phyloP scores from a whole-genome alignment of 106 monocot genomes.

The Phalaenopsis aphrodite region DNA sequence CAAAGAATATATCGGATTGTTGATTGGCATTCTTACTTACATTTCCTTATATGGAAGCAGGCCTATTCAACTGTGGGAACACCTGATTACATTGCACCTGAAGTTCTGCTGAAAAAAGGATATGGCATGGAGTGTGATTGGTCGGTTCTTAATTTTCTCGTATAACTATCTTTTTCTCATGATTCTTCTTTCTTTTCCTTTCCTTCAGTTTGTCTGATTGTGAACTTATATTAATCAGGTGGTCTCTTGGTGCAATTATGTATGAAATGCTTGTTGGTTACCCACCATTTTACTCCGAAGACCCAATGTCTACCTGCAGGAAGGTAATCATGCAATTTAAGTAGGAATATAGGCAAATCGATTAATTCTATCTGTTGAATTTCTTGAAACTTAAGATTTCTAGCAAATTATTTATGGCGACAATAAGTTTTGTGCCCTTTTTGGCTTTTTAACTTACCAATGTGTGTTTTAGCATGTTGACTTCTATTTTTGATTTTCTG shows the following conservation, averaged over 20 bases:
- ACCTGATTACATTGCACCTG: slow-evolving; percentile 28
- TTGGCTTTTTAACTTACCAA: not conserved
- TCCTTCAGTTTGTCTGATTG: not conserved
- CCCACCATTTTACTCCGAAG: slow-evolving; percentile 21
- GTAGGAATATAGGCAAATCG: too few relatives aligned
- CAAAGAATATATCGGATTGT: not conserved
- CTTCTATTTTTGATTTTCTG: not conserved
- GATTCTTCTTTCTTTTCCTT: not conserved
- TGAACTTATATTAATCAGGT: slow-evolving; percentile 7
- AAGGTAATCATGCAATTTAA: slow-evolving; percentile 9
- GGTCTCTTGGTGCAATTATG: slow-evolving; percentile 20
- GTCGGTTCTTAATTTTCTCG: slow-evolving; percentile 3
- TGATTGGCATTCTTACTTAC: not conserved
- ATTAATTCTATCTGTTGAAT: not conserved
- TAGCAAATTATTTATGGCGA: not conserved
- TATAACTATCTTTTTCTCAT: not conserved
- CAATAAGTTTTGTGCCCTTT: not conserved
- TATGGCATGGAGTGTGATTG: slow-evolving; percentile 29
- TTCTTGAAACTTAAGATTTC: not conserved
- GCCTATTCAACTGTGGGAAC: slow-evolving; percentile 22
- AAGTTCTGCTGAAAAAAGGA: slow-evolving; percentile 25
- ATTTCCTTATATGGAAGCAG: slow-evolving; percentile 4
- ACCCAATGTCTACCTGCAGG: slow-evolving; percentile 16
- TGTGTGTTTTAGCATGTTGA: not conserved
- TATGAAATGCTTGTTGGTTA: slow-evolving; percentile 28